Evolutionary conservation across 177 flowering plant species (phyloP), one percentile per base, ranked within the genome.

Genomic region (Vitis hybrid): DNA sequence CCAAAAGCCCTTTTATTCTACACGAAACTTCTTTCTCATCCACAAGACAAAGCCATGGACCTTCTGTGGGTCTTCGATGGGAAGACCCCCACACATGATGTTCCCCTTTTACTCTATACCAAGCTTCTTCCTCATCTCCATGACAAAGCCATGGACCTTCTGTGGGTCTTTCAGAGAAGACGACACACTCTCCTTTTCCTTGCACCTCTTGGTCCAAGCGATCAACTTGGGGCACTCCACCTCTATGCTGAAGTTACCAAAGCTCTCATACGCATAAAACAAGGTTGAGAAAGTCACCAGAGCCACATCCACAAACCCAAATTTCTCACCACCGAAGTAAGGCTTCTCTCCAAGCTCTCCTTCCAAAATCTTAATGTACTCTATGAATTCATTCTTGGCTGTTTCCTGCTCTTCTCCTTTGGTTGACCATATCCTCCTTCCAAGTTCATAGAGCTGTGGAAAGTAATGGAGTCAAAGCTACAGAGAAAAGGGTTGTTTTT

Each of bases 121-220:
- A 54, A 54, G 57, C 57, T 54, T 11, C 64, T 61, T 61, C 15
- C 12, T 61, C 46, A 21, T 11, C 64, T 4, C 48, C 48, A 32
- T 10, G 46, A 61, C 15, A 46, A 12, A 61, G 48, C 17, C 64
- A 32, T 61, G 35, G 3, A 61, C 13, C 64, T 61, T 32, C 35
- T 11, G 17, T 46, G 27, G 64, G 64, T 61, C 51, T n/a, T 52
- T 27, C 0, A 30, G 65, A 14, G 71, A 27, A 21, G 66, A 66
- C 27, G 66, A 17, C 17, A 66, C 70, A 53, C 61, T 52, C 14
- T 61, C 65, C 50, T 53, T 66, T 52, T 59, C 60, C 75, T 52
- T 50, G 66, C 75, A 73, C 52, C 71, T 66, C 70, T 61, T 52
- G 4, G 13, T 35, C 75, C 75, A 73, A 12, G 35, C 66, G 7